Evolutionary conservation across 345 rosid genomes (phyloP).

Genomic region (Mercurialis annua): DNA sequence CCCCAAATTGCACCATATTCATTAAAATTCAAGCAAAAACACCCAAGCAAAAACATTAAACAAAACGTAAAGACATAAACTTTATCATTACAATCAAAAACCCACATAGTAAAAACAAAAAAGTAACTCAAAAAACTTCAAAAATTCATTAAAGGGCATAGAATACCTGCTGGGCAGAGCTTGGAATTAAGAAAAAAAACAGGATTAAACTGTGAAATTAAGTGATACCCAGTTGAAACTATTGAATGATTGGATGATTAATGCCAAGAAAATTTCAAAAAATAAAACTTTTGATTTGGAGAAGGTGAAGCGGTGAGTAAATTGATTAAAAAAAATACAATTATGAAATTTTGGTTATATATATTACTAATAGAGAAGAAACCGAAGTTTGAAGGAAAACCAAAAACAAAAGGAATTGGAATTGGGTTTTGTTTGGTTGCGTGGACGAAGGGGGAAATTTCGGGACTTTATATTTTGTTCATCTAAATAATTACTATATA

Average conservation of each 20-base stretch:
- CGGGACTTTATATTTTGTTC: not conserved
- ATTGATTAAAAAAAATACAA: not conserved
- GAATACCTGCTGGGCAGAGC: constrained; percentile 16
- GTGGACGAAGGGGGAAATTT: constrained; percentile 4
- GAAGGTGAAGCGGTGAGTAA: not conserved
- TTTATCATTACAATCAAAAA: not conserved
- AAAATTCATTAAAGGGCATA: not conserved
- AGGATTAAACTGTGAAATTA: not conserved
- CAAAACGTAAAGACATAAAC: not conserved
- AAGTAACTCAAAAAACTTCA: not conserved
- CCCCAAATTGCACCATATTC: not conserved
- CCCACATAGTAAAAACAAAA: not conserved
- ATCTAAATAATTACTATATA: not conserved
- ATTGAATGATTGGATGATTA: not conserved
- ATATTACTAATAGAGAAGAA: not conserved
- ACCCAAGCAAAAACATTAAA: too few relatives aligned
- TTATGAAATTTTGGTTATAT: too few relatives aligned
- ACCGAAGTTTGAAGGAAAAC: not conserved
- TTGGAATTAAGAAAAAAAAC: too few relatives aligned
- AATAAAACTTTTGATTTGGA: not conserved
- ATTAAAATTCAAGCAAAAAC: too few relatives aligned
- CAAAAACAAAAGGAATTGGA: too few relatives aligned
- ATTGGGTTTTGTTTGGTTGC: constrained; percentile 7
- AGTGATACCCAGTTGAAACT: not conserved
- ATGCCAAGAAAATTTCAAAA: not conserved